phyloP scores from a whole-genome alignment of 768 basidiomycete genomes.

The Cystofilobasidium macerans region DNA sequence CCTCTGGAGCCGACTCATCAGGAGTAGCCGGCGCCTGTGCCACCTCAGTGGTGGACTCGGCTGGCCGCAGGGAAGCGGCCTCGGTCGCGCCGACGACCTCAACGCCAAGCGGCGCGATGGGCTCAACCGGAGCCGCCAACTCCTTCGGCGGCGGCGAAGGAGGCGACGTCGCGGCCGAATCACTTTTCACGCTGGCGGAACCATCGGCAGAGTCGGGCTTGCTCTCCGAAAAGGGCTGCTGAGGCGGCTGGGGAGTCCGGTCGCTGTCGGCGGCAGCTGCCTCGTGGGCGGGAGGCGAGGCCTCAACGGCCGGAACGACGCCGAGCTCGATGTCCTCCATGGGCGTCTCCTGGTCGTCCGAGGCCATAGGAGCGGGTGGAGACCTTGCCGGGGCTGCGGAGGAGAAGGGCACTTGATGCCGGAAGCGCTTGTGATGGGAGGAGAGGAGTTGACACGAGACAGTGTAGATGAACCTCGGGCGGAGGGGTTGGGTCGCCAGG shows the following conservation, averaged over 20 bases:
- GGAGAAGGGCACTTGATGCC: background rate
- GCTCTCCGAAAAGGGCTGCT: too few relatives aligned
- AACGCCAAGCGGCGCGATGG: background rate
- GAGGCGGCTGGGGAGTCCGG: background rate
- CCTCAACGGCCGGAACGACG: too few relatives aligned
- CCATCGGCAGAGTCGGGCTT: too few relatives aligned
- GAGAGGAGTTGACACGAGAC: too few relatives aligned
- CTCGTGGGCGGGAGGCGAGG: background rate
- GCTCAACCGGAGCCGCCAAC: background rate
- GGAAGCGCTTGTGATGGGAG: too few relatives aligned
- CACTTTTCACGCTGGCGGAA: too few relatives aligned
- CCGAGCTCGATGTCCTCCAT: slow-evolving; percentile 12
- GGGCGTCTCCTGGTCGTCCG: background rate
- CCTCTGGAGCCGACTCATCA: too few relatives aligned
- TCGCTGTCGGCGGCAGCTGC: background rate
- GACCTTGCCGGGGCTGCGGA: background rate
- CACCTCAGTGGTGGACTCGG: too few relatives aligned
- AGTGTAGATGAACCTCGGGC: too few relatives aligned
- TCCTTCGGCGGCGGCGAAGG: slow-evolving; percentile 2
- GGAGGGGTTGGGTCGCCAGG: too few relatives aligned
- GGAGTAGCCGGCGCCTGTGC: background rate
- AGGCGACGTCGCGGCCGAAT: background rate
- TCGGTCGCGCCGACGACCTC: background rate
- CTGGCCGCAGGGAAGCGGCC: background rate
- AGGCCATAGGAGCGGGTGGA: background rate